These are phyloP conservation scores for Aurantiochytrium sp. DNA, from an alignment of 108 stramenopile species.

Conservation along the genomic window DNA sequence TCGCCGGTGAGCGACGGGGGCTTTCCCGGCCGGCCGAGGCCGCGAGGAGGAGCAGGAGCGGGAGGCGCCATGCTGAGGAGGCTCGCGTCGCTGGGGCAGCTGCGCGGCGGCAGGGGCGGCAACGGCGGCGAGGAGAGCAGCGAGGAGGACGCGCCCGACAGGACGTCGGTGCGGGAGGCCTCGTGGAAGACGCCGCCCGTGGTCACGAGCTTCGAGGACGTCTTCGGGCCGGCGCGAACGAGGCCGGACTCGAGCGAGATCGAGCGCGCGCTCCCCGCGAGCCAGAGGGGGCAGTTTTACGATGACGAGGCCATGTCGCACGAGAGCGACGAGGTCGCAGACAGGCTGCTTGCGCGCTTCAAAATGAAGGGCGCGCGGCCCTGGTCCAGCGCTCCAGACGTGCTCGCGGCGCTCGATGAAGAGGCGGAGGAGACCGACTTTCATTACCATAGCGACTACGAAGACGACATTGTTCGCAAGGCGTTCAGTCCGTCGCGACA, in stretches of 20 bases:
- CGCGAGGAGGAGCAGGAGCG: too few relatives aligned
- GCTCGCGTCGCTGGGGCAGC: too few relatives aligned
- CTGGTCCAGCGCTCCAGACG: neutral
- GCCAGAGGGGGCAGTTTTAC: neutral
- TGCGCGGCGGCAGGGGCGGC: too few relatives aligned
- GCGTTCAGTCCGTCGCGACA: too few relatives aligned
- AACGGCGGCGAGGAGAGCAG: too few relatives aligned
- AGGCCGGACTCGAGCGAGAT: neutral
- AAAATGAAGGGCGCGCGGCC: neutral
- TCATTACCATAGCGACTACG: neutral
- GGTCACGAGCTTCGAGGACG: neutral
- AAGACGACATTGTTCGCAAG: neutral
- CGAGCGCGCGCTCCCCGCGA: neutral
- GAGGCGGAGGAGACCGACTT: neutral
- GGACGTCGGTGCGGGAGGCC: neutral
- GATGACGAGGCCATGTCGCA: neutral
- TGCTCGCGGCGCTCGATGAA: neutral
- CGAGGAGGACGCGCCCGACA: too few relatives aligned
- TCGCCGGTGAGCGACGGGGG: too few relatives aligned
- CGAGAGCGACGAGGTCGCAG: neutral
- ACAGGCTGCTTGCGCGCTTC: neutral
- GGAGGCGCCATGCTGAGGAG: too few relatives aligned
- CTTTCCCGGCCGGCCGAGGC: too few relatives aligned
- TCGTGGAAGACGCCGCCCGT: neutral
- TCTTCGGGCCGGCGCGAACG: neutral